These are phyloP conservation scores for Agaricales sp. DNA, from an alignment of 1,284 basidiomycete genomes.

Conservation along the genomic window DNA sequence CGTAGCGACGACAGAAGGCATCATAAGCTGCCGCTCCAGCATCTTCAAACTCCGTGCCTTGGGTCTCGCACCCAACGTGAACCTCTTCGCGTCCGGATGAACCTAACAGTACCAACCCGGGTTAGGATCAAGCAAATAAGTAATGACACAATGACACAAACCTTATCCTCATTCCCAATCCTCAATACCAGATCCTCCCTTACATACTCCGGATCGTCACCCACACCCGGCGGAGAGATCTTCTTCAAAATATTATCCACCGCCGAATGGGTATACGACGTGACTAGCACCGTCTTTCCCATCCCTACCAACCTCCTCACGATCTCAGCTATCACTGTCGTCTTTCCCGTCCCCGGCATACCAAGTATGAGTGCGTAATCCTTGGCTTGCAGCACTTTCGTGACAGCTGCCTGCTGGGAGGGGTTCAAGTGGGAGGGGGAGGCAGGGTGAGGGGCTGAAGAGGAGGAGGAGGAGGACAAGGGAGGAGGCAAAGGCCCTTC, in stretches of 20 bases:
- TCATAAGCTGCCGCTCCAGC: constrained; percentile 72
- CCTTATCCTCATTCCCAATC: constrained; percentile 88
- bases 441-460: background rate
- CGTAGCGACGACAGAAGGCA: constrained; percentile 89
- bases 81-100: constrained; percentile 66
- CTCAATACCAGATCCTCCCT: constrained; percentile 70
- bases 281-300: constrained; percentile 84
- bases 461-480: background rate
- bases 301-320: constrained; percentile 70
- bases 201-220: constrained; percentile 23
- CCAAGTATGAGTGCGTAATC: constrained; percentile 93
- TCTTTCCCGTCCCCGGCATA: constrained; percentile 99
- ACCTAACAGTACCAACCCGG: constrained; percentile 34
- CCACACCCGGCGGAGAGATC: constrained; percentile 31
- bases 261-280: constrained; percentile 95
- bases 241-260: constrained; percentile 94
- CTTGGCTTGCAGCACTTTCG: constrained; percentile 64
- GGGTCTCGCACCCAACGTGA: constrained; percentile 51
- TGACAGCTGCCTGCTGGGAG: constrained; percentile 69
- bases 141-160: constrained; percentile 25
- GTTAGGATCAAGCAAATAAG: background rate
- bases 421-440: constrained; percentile 44
- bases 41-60: constrained; percentile 61
- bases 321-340: constrained; percentile 86
- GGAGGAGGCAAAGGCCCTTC: constrained; percentile 14